Evolutionary conservation across 805 yeast species (phyloP).

Genomic region (Grigorovia transvaalensis): DNA sequence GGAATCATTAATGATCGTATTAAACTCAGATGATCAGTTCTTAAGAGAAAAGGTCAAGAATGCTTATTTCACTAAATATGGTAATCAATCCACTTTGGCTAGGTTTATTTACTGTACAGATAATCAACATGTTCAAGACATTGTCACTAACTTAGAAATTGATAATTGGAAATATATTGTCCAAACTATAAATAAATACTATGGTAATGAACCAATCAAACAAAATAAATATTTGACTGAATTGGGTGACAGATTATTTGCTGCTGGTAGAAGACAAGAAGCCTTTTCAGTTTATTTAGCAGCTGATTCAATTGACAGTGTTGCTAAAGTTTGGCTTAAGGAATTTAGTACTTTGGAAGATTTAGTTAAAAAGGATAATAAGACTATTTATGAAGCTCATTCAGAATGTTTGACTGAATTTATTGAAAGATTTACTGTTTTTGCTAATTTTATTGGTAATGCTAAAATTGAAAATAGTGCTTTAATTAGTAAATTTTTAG

Average conservation of each 20-base stretch:
- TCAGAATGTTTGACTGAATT: conserved; percentile 70
- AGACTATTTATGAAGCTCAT: conserved; percentile 72
- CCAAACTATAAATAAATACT: conserved; percentile 49
- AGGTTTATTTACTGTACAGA: conserved; percentile 65
- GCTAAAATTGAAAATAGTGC: conserved; percentile 23
- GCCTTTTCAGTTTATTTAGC: conserved; percentile 73
- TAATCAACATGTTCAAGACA: conserved; percentile 46
- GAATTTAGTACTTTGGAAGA: conserved; percentile 49
- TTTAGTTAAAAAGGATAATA: conserved; percentile 27
- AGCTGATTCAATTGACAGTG: conserved; percentile 71
- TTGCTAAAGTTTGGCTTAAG: conserved; percentile 71
- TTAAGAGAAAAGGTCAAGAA: conserved; percentile 59
- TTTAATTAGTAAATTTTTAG: conserved; percentile 49
- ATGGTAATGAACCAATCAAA: conserved; percentile 35
- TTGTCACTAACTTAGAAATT: conserved; percentile 70
- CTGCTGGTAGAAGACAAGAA: conserved; percentile 48
- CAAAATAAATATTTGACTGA: conserved; percentile 47
- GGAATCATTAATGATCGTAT: conserved; percentile 77
- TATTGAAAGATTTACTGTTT: conserved; percentile 75
- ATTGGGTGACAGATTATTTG: conserved; percentile 70
- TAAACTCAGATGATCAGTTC: conserved; percentile 46
- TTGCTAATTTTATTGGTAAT: conserved; percentile 20
- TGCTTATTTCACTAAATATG: conserved; percentile 56
- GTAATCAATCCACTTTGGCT: conserved; percentile 42
- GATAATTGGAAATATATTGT: conserved; percentile 77